These are phyloP conservation scores for Chlorella ohadii DNA, from an alignment of 139 green algal genomes.

Conservation along the genomic window DNA sequence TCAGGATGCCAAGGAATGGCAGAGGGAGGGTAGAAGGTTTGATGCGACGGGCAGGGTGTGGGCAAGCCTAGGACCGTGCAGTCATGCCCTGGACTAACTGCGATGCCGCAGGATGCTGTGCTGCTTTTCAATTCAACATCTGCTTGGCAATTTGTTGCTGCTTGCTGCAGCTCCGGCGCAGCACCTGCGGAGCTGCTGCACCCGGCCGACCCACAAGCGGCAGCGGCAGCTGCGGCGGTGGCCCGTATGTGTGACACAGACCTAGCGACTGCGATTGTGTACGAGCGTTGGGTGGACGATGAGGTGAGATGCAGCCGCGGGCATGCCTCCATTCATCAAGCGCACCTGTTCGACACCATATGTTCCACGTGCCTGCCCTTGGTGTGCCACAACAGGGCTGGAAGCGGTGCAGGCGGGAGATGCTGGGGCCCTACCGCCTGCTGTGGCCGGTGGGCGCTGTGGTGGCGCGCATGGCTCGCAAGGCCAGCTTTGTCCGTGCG, in stretches of 20 bases:
- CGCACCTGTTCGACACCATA: too few relatives aligned
- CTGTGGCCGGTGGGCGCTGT: not conserved
- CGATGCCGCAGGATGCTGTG: too few relatives aligned
- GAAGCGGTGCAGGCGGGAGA: not conserved
- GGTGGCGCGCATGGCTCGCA: not conserved
- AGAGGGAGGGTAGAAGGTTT: too few relatives aligned
- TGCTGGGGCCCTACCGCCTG: constrained; percentile 10
- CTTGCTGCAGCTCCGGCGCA: not conserved
- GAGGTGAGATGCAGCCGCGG: not conserved
- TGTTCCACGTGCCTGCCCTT: too few relatives aligned
- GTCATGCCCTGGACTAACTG: too few relatives aligned
- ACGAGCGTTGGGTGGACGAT: not conserved
- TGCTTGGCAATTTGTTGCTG: too few relatives aligned
- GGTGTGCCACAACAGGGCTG: not conserved
- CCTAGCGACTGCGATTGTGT: not conserved
- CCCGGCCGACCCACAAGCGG: not conserved
- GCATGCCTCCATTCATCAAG: too few relatives aligned
- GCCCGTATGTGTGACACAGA: constrained; percentile 13
- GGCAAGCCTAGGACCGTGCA: too few relatives aligned
- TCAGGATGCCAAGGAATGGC: not conserved
- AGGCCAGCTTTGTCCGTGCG: not conserved
- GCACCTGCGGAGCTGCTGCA: not conserved
- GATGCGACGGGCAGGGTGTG: too few relatives aligned
- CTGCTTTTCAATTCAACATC: too few relatives aligned
- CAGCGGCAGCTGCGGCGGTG: not conserved